phyloP scores from a whole-genome alignment of 257 asterid species.

The Mitragyna speciosa region DNA sequence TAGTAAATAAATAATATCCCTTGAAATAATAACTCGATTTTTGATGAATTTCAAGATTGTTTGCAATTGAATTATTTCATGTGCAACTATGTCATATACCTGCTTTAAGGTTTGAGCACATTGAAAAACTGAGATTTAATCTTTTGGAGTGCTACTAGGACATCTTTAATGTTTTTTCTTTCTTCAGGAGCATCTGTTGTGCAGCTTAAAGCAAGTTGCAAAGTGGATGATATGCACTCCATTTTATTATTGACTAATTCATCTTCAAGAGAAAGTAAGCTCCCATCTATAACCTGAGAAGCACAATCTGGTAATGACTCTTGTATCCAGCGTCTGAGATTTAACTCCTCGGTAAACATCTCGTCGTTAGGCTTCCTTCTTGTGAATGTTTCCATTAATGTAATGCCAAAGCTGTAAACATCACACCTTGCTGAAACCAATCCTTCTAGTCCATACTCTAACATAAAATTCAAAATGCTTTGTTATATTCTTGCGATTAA shows the following conservation, averaged over 20 bases:
- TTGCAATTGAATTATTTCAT: no score
- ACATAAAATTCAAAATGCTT: no score
- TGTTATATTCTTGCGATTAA: no score
- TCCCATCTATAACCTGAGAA: constrained; percentile 7
- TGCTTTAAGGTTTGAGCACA: background rate
- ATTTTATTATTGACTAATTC: background rate
- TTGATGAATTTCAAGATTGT: no score
- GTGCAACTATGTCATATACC: background rate
- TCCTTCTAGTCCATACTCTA: background rate
- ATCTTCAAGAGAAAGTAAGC: background rate
- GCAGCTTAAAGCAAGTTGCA: constrained; percentile 22
- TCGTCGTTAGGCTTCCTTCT: constrained; percentile 13
- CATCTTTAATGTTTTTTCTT: constrained; percentile 19
- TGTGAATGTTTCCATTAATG: constrained; percentile 18
- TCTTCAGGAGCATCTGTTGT: background rate
- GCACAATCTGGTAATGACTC: constrained; percentile 5
- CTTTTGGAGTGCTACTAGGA: constrained; percentile 12
- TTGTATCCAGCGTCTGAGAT: constrained; percentile 6
- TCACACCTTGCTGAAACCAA: constrained; percentile 3
- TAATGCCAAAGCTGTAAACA: constrained; percentile 21
- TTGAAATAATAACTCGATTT: no score
- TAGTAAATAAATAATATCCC: no score
- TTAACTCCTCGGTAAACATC: background rate
- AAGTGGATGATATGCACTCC: background rate
- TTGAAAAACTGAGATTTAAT: constrained; percentile 2